phyloP scores from a whole-genome alignment of 768 basidiomycete genomes.

The Tulasnella sp. region DNA sequence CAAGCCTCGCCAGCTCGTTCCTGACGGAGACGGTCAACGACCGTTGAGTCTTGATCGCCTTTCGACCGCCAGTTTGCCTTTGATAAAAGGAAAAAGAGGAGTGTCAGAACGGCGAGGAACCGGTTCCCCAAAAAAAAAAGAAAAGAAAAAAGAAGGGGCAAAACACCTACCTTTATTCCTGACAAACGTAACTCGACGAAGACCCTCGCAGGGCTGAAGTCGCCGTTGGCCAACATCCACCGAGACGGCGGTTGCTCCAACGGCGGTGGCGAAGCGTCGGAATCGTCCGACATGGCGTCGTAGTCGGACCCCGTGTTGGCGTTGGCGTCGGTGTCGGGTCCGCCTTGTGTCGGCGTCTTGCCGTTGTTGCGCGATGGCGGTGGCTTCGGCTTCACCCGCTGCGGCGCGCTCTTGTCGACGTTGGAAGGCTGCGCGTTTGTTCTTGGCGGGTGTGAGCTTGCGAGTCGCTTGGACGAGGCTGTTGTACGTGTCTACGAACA shows the following conservation, averaged over 20 bases:
- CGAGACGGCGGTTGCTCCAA: constrained; percentile 37
- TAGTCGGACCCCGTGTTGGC: constrained; percentile 84
- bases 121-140: no score
- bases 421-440: not conserved
- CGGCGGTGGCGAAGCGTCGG: constrained; percentile 36
- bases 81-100: no score
- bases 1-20: constrained; percentile 48
- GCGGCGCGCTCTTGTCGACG: constrained; percentile 18
- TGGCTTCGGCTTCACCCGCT: constrained; percentile 21
- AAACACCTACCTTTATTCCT: constrained; percentile 79
- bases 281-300: constrained; percentile 74
- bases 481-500: constrained; percentile 38
- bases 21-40: constrained; percentile 79
- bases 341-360: constrained; percentile 19
- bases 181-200: constrained; percentile 96
- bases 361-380: constrained; percentile 9
- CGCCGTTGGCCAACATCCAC: constrained; percentile 72
- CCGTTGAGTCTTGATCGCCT: constrained; percentile 84
- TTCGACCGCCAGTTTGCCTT: constrained; percentile 81
- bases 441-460: constrained; percentile 42
- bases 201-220: constrained; percentile 84
- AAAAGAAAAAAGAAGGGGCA: not conserved
- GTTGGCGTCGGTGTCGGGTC: constrained; percentile 52
- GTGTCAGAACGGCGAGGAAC: no score
- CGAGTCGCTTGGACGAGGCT: constrained; percentile 69